Evolutionary conservation across 768 basidiomycete species (phyloP).

Genomic region (Arthromyces matolae): DNA sequence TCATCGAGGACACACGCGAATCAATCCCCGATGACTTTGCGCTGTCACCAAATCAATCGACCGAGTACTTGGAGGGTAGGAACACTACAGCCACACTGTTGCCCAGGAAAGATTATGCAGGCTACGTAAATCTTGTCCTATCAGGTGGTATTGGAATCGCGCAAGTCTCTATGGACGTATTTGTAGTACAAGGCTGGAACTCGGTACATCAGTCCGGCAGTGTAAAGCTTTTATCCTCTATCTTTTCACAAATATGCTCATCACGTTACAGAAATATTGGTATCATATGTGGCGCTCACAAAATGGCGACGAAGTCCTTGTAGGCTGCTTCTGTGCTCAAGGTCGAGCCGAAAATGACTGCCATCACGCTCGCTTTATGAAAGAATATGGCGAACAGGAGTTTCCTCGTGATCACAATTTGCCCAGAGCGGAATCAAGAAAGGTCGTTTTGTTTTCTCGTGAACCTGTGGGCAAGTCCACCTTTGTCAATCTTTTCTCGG

Average conservation of each 20-base stretch:
- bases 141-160: not conserved
- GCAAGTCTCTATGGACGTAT: not conserved
- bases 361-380: not conserved
- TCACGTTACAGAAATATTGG: not conserved
- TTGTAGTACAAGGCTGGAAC: constrained; percentile 8
- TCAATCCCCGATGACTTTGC: not conserved
- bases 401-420: not conserved
- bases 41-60: too few relatives aligned
- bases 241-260: not conserved
- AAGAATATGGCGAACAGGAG: not conserved
- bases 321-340: constrained; percentile 1
- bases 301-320: not conserved
- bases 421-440: not conserved
- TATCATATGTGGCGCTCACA: not conserved
- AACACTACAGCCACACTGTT: not conserved
- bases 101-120: not conserved
- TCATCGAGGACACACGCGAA: not conserved
- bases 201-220: not conserved
- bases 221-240: not conserved
- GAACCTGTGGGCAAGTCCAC: not conserved
- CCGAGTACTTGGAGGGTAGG: not conserved
- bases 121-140: not conserved
- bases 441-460: not conserved
- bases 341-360: not conserved
- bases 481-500: not conserved